phyloP scores from a whole-genome alignment of 1,284 basidiomycete species.

The Testicularia cyperi region DNA sequence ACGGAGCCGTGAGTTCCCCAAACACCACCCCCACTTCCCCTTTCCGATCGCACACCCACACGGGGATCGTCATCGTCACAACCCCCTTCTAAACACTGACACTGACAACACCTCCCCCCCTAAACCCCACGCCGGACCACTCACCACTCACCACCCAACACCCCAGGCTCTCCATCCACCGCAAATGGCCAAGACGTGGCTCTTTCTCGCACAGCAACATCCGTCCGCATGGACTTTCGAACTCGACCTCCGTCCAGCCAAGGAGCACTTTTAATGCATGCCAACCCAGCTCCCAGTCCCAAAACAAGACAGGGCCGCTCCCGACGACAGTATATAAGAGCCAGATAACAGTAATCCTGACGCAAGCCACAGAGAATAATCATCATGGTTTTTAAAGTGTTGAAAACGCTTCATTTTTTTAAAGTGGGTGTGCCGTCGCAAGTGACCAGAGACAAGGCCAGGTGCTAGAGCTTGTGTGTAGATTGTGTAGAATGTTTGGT shows the following conservation, averaged over 20 bases:
- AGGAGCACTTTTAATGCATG: constrained; percentile 38
- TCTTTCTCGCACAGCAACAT: constrained; percentile 49
- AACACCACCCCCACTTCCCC: background rate
- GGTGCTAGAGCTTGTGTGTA: constrained; percentile 8
- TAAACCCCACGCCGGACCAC: no score
- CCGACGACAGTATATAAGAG: no score
- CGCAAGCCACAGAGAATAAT: background rate
- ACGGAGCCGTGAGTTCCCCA: constrained; percentile 34
- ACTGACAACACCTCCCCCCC: no score
- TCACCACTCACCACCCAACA: no score
- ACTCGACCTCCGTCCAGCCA: constrained; percentile 45
- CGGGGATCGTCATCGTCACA: background rate
- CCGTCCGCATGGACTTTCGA: constrained; percentile 44
- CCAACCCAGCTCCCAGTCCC: background rate
- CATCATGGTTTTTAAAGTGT: constrained; percentile 10
- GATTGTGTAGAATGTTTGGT: no score
- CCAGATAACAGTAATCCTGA: no score
- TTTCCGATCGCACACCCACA: background rate
- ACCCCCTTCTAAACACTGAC: background rate
- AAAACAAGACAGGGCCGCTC: no score
- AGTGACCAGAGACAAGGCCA: constrained; percentile 25
- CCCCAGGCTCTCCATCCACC: constrained; percentile 31
- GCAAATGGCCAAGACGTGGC: constrained; percentile 52
- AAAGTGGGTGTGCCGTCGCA: constrained; percentile 4
- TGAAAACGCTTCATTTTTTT: constrained; percentile 40